phyloP scores from a whole-genome alignment of 1,284 basidiomycete species.

The Cutaneotrichosporon arboriforme region DNA sequence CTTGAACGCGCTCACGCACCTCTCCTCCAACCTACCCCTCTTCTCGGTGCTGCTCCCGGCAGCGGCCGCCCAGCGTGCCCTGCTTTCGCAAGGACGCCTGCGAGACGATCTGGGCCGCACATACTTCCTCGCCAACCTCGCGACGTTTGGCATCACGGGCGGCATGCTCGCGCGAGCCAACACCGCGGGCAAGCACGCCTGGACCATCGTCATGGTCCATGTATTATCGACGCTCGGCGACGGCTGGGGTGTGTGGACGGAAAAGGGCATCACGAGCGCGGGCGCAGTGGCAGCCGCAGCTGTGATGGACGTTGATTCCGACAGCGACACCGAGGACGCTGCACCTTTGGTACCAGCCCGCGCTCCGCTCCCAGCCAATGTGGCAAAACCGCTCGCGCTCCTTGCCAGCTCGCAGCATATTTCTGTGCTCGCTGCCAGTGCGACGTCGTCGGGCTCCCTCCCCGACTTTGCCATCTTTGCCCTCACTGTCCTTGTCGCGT shows the following conservation, averaged over 20 bases:
- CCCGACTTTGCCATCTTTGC: conserved; percentile 33
- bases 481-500: conserved; percentile 47
- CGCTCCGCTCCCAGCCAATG: conserved; percentile 22
- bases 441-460: conserved; percentile 12
- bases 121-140: conserved; percentile 45
- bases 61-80: conserved; percentile 18
- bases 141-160: conserved; percentile 44
- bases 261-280: conserved; percentile 16
- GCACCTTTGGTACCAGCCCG: neutral
- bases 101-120: conserved; percentile 38
- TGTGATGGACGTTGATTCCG: conserved; percentile 12
- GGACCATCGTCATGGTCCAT: conserved; percentile 36
- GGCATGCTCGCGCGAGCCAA: conserved; percentile 35
- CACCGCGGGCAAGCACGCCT: conserved; percentile 21
- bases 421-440: conserved; percentile 10
- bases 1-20: conserved; percentile 38
- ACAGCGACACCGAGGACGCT: conserved; percentile 25
- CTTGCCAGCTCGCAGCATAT: conserved; percentile 36
- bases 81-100: conserved; percentile 27
- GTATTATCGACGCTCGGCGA: conserved; percentile 29
- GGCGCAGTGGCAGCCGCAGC: neutral
- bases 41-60: conserved; percentile 37
- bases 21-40: conserved; percentile 37
- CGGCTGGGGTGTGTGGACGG: conserved; percentile 45
- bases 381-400: conserved; percentile 30